A percentile compares a stretch with the other conserved stretches of the same genome.
Evolutionary conservation across 768 basidiomycete species (phyloP).

Genomic region (Baorangia bicolor): DNA sequence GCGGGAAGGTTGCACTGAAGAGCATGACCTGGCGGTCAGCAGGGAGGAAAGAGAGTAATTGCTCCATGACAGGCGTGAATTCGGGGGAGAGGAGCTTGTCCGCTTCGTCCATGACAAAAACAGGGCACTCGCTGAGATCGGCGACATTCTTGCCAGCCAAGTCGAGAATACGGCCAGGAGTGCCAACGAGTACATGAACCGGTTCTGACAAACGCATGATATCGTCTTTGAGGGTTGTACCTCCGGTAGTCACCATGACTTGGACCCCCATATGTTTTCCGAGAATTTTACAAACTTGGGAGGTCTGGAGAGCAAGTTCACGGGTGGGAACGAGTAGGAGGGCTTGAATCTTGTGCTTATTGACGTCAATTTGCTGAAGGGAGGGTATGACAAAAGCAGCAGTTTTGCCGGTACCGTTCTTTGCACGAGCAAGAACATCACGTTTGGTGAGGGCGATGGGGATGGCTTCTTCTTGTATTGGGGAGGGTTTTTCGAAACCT

Average conservation of each 20-base stretch:
- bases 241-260: slow-evolving; percentile 99
- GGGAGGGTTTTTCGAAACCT: slow-evolving; percentile 94
- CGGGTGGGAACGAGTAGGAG: slow-evolving; percentile 97
- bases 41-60: slow-evolving; percentile 83
- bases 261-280: slow-evolving; percentile 94
- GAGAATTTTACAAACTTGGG: slow-evolving; percentile 97
- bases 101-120: slow-evolving; percentile 99
- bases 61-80: slow-evolving; percentile 98
- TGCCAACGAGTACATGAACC: slow-evolving; percentile 96
- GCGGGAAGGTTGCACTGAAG: slow-evolving; percentile 98
- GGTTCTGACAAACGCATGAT: slow-evolving; percentile 86
- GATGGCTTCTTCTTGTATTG: slow-evolving; percentile 99
- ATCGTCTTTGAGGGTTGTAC: slow-evolving; percentile 97
- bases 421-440: slow-evolving; percentile 93
- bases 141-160: slow-evolving; percentile 91
- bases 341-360: slow-evolving; percentile 88
- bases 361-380: slow-evolving; percentile 87
- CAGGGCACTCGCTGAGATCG: slow-evolving; percentile 89
- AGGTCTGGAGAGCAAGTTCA: slow-evolving; percentile 95
- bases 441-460: slow-evolving; percentile 91
- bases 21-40: slow-evolving; percentile 93
- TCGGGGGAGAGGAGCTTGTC: slow-evolving; percentile 97
- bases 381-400: slow-evolving; percentile 98
- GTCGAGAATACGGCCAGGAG: slow-evolving; percentile 94
- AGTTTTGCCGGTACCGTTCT: slow-evolving; percentile 97